Evolutionary conservation across 805 yeast species (phyloP), one percentile per base, ranked within the genome.

Genomic region (Hemisphaericaspora nanyangensis): DNA sequence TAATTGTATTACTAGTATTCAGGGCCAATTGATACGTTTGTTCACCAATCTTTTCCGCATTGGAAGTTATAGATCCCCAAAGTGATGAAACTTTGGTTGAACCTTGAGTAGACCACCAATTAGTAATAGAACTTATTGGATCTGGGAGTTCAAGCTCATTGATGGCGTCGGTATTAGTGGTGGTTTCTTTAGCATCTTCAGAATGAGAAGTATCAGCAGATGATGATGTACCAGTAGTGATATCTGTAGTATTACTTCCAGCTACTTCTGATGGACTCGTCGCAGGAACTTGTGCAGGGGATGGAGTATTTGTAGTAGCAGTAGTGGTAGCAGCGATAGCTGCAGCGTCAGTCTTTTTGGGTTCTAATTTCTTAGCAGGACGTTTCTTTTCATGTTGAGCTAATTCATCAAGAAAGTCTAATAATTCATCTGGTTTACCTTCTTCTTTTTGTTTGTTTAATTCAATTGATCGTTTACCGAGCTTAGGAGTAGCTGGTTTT

Each of bases 81-180:
- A 85, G 48, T 6, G 80, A 79, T 5, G 76, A 70, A 2, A 82
- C 87, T 19, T 78, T 77, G 2, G 74, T 67, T 2, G 88, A 78
- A 0, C 90, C 90, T 31, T 79, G 79, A 1, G 70, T 69, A 3
- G 77, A 74, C 93, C 95, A 85, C 93, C 95, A 85, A 28, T 71
- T 77, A 4, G 88, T 70, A 35, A 84, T 61, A 2, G 86, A 73
- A 0, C 80, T 69, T 27, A 83, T 72, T 12, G 90, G 88, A 51
- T 82, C 88, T 43, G 25, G 8, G 10, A 24, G 22, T n/a, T 35
- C 38, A 24, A 33, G 28, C 26, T 22, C 26, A 22, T 8, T 22
- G 15, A 15, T 20, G 6, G 35, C 29, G 7, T 30, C 31, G 7
- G 15, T 29, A 28, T 16, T 17, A 11, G 28, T 20, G 4, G 39